Percentiles rank a stretch among this genome's conserved stretches.
phyloP scores from a whole-genome alignment of 2,329 filamentous ascomycete species.

The Dryadomyces quercus-mongolicae region DNA sequence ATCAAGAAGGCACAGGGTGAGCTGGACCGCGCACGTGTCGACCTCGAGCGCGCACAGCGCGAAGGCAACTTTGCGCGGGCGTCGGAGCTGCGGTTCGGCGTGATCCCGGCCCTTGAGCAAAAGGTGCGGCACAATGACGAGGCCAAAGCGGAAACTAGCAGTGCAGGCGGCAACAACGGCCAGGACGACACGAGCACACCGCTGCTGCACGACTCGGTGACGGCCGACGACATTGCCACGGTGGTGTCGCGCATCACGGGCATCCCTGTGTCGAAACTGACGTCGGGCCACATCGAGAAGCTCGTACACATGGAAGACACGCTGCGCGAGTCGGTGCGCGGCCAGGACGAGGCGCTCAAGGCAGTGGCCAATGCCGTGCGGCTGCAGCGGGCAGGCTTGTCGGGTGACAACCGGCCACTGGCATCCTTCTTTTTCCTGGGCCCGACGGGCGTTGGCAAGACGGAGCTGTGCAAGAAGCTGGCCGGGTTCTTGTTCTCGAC shows the following conservation, averaged over 20 bases:
- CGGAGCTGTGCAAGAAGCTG: slow-evolving; percentile 92
- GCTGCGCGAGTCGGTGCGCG: slow-evolving; percentile 70
- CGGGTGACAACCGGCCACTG: slow-evolving; percentile 79
- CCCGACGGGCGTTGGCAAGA: slow-evolving; percentile 93
- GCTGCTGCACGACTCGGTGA: slow-evolving; percentile 89
- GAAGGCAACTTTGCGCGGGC: slow-evolving; percentile 81
- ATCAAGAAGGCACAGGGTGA: slow-evolving; percentile 82
- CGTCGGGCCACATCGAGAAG: slow-evolving; percentile 87
- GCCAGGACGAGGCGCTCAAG: slow-evolving; percentile 86
- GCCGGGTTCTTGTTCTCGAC: slow-evolving; percentile 89
- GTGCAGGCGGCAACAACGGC: slow-evolving; percentile 16
- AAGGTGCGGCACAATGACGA: slow-evolving; percentile 67
- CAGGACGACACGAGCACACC: slow-evolving; percentile 31
- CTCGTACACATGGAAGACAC: slow-evolving; percentile 92
- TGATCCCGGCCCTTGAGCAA: slow-evolving; percentile 69
- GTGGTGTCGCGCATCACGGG: slow-evolving; percentile 88
- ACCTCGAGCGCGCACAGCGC: slow-evolving; percentile 78
- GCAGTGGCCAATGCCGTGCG: slow-evolving; percentile 88
- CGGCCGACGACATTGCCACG: slow-evolving; percentile 81
- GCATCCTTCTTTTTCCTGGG: slow-evolving; percentile 97
- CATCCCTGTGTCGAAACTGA: slow-evolving; percentile 85
- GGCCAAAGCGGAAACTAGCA: slow-evolving; percentile 16
- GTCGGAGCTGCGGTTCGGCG: slow-evolving; percentile 81
- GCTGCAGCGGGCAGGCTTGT: slow-evolving; percentile 84
- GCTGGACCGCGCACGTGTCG: slow-evolving; percentile 73